Conservation (phyloP, 192 early-diverging fungal genomes). For the Entomortierella parvispora region DNA sequence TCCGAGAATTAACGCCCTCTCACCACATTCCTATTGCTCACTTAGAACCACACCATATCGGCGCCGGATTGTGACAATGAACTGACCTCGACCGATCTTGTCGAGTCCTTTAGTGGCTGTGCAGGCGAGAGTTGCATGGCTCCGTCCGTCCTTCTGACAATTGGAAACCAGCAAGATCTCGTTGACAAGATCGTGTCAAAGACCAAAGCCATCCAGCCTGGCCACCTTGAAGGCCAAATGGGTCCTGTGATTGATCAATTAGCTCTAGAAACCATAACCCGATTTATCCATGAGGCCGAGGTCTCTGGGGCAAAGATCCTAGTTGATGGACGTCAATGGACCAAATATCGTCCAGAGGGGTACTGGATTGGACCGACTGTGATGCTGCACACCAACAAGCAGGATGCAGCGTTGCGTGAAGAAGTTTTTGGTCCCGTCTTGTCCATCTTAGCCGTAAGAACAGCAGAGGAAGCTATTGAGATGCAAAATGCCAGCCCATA, state of each 20-base stretch:
- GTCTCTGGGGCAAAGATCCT: constrained; percentile 67
- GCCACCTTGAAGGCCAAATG: constrained; percentile 61
- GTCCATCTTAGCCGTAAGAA: constrained; percentile 65
- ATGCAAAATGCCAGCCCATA: constrained; percentile 79
- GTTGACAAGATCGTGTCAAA: constrained; percentile 69
- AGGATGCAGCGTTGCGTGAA: constrained; percentile 72
- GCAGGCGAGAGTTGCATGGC: constrained; percentile 86
- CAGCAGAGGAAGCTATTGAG: constrained; percentile 70
- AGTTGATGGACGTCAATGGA: constrained; percentile 73
- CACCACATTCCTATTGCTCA: no score
- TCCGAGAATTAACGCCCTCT: no score
- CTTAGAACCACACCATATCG: constrained; percentile 82
- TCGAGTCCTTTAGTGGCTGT: constrained; percentile 82
- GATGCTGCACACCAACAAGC: constrained; percentile 64
- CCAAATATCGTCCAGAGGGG: constrained; percentile 53
- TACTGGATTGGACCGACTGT: constrained; percentile 83
- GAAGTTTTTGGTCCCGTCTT: constrained; percentile 90
- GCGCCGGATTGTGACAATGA: constrained; percentile 80
- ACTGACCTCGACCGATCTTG: constrained; percentile 81
- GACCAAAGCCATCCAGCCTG: constrained; percentile 62
- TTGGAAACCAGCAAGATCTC: constrained; percentile 75
- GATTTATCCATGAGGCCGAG: constrained; percentile 68
- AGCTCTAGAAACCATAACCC: constrained; percentile 68
- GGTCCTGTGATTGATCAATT: constrained; percentile 82
- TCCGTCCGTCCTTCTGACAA: constrained; percentile 73